Base-by-base conservation (phyloP, 179 eudicot genomes). In the Silene coronaria region DNA sequence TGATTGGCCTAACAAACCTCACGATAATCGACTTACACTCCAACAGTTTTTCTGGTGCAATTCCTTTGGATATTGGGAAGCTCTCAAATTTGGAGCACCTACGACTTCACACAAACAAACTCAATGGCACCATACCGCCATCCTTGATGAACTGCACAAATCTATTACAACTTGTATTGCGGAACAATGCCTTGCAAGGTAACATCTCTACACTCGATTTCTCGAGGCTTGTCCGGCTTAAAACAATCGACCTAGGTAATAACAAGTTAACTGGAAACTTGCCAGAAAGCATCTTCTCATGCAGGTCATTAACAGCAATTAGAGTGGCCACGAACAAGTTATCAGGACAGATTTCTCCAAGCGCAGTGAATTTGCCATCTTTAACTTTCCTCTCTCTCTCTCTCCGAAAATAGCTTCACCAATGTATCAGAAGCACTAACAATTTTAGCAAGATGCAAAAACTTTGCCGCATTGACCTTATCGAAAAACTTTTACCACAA, bases 241-340 rank as follows among this genome's bases (percentile, higher is more conserved):
- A 69, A 64, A 77, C 78, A 9, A 75, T 94, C 6, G 98, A 94
- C 84, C 88, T 94, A 0, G 98, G 97, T 59, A 80, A 91, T 80
- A 94, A 94, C 67, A 69, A 75, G 26, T 89, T 94, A 79, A 79
- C 70, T 0, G 98, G 98, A 26, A 80, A 72, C 21, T 51, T 94
- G 75, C 97, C 98, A 3, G 72, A 69, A 23, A 88, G 84, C 78
- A 78, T 92, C 55, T 91, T 82, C 73, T 82, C 82, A 6, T 91
- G 97, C 94, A 89, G 77, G 80, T 88, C 91, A 16, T 77, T 94
- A 11, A 82, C 83, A 16, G 98, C 98, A 42, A 55, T 94, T 42
- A 89, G 97, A 13, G 79, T 91, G 67, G 88, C 96, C 13, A 71
- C 77, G 60, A 91, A 91, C 75, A 66, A 32, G 19, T 82, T 93